Base-by-base conservation (phyloP, 305 asterid genomes). In the Rubia balearica region DNA sequence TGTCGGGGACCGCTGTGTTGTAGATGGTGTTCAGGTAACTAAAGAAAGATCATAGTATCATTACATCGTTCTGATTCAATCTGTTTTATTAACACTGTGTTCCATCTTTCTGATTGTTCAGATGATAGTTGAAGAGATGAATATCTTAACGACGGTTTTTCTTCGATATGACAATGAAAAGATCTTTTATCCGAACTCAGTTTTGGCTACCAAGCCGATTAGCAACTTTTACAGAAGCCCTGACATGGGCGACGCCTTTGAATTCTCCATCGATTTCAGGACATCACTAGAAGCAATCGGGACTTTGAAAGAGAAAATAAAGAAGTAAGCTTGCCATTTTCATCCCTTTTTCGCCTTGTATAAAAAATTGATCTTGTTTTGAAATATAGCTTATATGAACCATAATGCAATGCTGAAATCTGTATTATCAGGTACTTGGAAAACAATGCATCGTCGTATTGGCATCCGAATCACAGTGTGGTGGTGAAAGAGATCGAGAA, bases 61-160 rank as follows among this genome's bases (percentile, higher is more conserved):
- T n/a, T n/a, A 14, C 57, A 9, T 71, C 71, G 30, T 36, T 65
- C 17, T 57, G 14, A 59, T 7, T 68, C 72, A 49, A 38, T 66
- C 17, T 53, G 13, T 74, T 77, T 76, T 70, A 36, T 67, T 68
- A 48, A 55, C 68, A 70, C 40, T 24, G 53, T n/a, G 57, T 21
- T 8, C 53, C 63, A 65, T 62, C 42, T 36, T 70, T 65, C 72
- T 5, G 0, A 48, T 48, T 66, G 62, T 69, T 36, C 86, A 91
- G 96, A 79, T 89, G 97, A 71, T 83, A 33, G 96, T 91, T 61
- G 95, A 90, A 60, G 97, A 90, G 85, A 90, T 90, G 97, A 92
- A 92, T 79, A 90, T 92, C 81, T 78, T 92, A 73, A 79, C 90
- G 0, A 89, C 97, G 0, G 83, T 91, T n/a, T 91, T 91, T 72